Percentiles rank a stretch among this genome's conserved stretches.
Evolutionary conservation across 768 basidiomycete species (phyloP).

Genomic region (Amyloporia xantha): DNA sequence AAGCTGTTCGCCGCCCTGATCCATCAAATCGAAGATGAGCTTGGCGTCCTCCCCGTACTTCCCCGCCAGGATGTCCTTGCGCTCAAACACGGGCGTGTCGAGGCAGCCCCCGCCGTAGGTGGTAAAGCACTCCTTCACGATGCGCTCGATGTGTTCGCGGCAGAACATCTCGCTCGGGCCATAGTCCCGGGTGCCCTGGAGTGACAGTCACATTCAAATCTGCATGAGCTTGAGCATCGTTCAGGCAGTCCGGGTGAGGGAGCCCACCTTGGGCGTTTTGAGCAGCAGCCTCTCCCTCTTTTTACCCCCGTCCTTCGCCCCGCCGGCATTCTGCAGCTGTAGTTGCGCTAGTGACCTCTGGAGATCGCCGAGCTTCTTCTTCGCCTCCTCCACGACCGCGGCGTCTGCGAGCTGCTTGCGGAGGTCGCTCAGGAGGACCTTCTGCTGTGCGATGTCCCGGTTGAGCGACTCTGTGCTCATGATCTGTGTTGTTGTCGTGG

Average conservation of each 20-base stretch:
- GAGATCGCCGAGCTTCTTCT: conserved; percentile 64
- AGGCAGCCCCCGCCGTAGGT: conserved; percentile 87
- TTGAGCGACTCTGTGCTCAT: conserved; percentile 44
- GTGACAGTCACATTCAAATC: neutral
- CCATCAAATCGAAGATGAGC: conserved; percentile 94
- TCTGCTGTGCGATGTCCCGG: conserved; percentile 50
- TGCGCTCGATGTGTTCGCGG: conserved; percentile 82
- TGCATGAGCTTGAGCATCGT: conserved; percentile 14
- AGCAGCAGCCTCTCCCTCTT: conserved; percentile 69
- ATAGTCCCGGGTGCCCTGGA: conserved; percentile 93
- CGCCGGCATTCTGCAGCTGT: conserved; percentile 28
- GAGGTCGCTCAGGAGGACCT: conserved; percentile 54
- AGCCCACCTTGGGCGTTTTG: conserved; percentile 88
- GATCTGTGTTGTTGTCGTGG: neutral
- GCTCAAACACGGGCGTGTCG: conserved; percentile 97
- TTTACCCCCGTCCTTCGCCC: conserved; percentile 43
- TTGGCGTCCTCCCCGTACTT: conserved; percentile 98
- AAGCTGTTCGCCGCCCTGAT: conserved; percentile 96
- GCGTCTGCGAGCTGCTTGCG: conserved; percentile 48
- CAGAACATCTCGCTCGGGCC: conserved; percentile 89
- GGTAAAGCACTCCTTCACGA: conserved; percentile 83
- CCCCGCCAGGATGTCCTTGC: conserved; percentile 90
- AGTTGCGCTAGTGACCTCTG: conserved; percentile 45
- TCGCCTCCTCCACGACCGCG: conserved; percentile 48
- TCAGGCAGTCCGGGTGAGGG: neutral